Conservation (phyloP, 2,329 filamentous ascomycete genomes). For the Penicillium expansum region DNA sequence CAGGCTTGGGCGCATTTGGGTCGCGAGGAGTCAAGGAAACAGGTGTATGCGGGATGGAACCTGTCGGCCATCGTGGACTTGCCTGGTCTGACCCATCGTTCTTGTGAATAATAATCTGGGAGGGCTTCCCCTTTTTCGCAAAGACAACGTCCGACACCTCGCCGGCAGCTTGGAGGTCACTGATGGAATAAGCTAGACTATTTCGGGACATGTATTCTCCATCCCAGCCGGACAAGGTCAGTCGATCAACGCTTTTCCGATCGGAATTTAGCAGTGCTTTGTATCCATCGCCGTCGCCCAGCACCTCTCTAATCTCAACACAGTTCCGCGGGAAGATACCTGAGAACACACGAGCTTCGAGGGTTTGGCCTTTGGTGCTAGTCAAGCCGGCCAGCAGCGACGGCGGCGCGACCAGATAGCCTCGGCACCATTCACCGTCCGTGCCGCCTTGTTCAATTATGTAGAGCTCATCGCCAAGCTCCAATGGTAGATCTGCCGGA, state of each 20-base stretch:
- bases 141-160: conserved; percentile 36
- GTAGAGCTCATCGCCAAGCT: conserved; percentile 97
- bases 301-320: conserved; percentile 88
- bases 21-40: conserved; percentile 51
- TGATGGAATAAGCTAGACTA: conserved; percentile 27
- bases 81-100: conserved; percentile 34
- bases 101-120: conserved; percentile 41
- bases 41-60: conserved; percentile 37
- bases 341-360: conserved; percentile 96
- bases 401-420: conserved; percentile 91
- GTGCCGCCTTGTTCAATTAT: conserved; percentile 91
- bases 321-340: conserved; percentile 95
- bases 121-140: conserved; percentile 41
- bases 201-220: conserved; percentile 26
- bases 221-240: conserved; percentile 27
- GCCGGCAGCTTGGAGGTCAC: conserved; percentile 20
- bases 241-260: conserved; percentile 35
- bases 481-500: conserved; percentile 87
- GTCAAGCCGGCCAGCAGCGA: conserved; percentile 89
- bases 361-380: conserved; percentile 83
- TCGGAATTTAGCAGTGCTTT: conserved; percentile 36
- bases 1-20: conserved; percentile 65
- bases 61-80: conserved; percentile 30
- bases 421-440: conserved; percentile 87
- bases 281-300: conserved; percentile 65